Conservation (phyloP, 345 rosid species). For the Bruguiera parviflora region DNA sequence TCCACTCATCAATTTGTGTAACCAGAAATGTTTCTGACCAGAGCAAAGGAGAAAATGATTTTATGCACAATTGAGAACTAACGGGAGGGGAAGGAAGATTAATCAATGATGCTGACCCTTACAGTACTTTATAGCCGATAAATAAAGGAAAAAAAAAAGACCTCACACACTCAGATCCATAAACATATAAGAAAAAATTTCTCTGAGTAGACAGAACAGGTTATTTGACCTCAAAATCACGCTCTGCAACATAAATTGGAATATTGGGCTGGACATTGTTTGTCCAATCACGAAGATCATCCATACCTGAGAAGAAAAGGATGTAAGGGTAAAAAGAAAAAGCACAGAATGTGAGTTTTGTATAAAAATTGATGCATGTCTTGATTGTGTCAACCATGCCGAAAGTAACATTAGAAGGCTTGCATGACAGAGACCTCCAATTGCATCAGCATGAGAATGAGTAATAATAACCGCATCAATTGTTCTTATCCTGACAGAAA, state of each 20-base stretch:
- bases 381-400: conserved; percentile 11
- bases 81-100: neutral
- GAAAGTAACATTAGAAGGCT: conserved; percentile 31
- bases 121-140: no score
- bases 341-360: conserved; percentile 3
- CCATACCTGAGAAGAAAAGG: conserved; percentile 55
- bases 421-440: conserved; percentile 87
- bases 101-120: neutral
- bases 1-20: neutral
- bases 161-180: neutral
- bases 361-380: conserved; percentile 9
- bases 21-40: neutral
- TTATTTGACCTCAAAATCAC: conserved; percentile 69
- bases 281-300: conserved; percentile 98
- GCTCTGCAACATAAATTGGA: conserved; percentile 73
- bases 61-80: conserved; percentile 1
- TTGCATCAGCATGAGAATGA: conserved; percentile 98
- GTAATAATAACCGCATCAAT: conserved; percentile 95
- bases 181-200: neutral
- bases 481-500: conserved; percentile 91
- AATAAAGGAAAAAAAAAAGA: no score
- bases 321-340: conserved; percentile 5
- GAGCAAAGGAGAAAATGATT: conserved; percentile 6
- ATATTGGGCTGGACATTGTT: conserved; percentile 78
- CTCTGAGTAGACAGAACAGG: neutral